phyloP scores from a whole-genome alignment of 2,329 filamentous ascomycete genomes.

The Dothistroma septosporum region DNA sequence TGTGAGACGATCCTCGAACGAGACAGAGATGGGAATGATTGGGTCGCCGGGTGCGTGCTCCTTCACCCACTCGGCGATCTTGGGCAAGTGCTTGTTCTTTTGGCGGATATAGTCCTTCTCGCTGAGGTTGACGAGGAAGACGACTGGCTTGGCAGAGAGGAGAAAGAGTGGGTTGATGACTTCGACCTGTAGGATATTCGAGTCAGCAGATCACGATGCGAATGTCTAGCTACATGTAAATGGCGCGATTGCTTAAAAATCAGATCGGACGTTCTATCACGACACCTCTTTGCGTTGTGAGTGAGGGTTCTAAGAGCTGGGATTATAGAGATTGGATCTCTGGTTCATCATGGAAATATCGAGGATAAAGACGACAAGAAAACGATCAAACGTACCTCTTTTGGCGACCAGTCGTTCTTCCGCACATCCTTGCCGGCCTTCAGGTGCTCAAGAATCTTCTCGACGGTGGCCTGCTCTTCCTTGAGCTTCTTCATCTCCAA shows the following conservation, averaged over 20 bases:
- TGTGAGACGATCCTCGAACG: slow-evolving; percentile 87
- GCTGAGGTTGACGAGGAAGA: slow-evolving; percentile 94
- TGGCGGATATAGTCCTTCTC: slow-evolving; percentile 96
- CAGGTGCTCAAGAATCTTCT: slow-evolving; percentile 79
- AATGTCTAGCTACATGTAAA: slow-evolving; percentile 2
- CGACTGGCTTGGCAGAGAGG: slow-evolving; percentile 91
- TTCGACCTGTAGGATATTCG: slow-evolving; percentile 65
- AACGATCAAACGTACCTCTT: slow-evolving; percentile 71
- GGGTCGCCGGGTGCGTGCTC: slow-evolving; percentile 81
- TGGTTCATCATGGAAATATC: slow-evolving; percentile 88
- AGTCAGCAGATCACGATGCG: neutral
- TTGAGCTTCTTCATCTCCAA: slow-evolving; percentile 97
- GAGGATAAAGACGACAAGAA: slow-evolving; percentile 15
- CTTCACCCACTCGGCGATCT: slow-evolving; percentile 94
- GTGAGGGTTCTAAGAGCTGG: slow-evolving; percentile 99
- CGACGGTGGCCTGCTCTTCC: slow-evolving; percentile 88
- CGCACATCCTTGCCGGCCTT: slow-evolving; percentile 89
- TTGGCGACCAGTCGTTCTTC: slow-evolving; percentile 82
- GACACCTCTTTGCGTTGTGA: slow-evolving; percentile 69
- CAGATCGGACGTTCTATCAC: slow-evolving; percentile 73
- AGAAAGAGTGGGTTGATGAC: slow-evolving; percentile 96
- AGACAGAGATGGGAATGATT: slow-evolving; percentile 88
- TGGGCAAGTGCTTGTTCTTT: slow-evolving; percentile 98
- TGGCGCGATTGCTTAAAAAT: slow-evolving; percentile 17
- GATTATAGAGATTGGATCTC: slow-evolving; percentile 94